phyloP scores from a whole-genome alignment of 805 yeast species.

The Kazachstania psychrophila region DNA sequence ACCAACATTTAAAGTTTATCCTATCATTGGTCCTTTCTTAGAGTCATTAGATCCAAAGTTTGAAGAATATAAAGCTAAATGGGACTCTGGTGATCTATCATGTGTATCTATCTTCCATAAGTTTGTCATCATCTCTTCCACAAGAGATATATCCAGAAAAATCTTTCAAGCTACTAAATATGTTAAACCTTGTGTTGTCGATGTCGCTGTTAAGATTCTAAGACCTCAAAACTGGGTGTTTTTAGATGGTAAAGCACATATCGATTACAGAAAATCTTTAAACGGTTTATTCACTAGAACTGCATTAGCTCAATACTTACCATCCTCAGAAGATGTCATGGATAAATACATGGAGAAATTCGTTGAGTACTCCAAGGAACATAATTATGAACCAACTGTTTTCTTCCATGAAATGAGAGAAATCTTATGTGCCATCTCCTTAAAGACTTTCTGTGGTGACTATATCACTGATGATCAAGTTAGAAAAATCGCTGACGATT shows the following conservation, averaged over 20 bases:
- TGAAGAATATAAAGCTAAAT: conserved; percentile 83
- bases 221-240: conserved; percentile 98
- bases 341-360: conserved; percentile 70
- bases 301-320: conserved; percentile 78
- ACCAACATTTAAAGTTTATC: conserved; percentile 81
- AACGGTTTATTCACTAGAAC: conserved; percentile 80
- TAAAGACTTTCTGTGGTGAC: conserved; percentile 91
- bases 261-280: conserved; percentile 83
- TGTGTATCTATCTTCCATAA: conserved; percentile 98
- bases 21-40: conserved; percentile 91
- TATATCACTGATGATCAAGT: conserved; percentile 90
- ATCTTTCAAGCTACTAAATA: conserved; percentile 74
- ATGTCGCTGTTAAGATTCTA: conserved; percentile 86
- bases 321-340: conserved; percentile 75
- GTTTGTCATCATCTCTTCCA: conserved; percentile 88
- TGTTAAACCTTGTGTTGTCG: conserved; percentile 97
- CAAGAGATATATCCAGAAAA: conserved; percentile 81
- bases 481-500: conserved; percentile 81
- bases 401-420: conserved; percentile 94
- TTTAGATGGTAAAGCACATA: conserved; percentile 89
- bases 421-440: conserved; percentile 86
- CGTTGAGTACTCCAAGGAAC: conserved; percentile 46
- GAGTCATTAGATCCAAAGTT: conserved; percentile 93
- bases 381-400: conserved; percentile 44
- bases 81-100: conserved; percentile 90